Base-by-base conservation (phyloP, 192 early-diverging fungal genomes). In the Backusella luteola region DNA sequence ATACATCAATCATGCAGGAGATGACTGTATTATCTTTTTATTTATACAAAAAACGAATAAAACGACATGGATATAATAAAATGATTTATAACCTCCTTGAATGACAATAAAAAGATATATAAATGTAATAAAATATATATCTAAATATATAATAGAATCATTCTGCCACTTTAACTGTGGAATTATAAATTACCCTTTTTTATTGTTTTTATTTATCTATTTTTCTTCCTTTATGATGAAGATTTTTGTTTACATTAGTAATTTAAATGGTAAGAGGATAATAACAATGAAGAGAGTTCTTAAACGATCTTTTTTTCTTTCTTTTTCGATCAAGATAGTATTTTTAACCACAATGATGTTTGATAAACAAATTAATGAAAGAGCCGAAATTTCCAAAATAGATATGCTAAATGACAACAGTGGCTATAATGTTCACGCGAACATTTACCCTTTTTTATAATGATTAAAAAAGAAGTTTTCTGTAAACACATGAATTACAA, bases 71-170 rank as follows among this genome's bases (percentile, higher is more conserved):
- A 59, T 59, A n/a, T 17, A 19, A 49, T 49, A 49, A 17, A 59
- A 26, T 59, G 56, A 59, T 29, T 26, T 26, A 26, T 59, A 12
- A 59, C n/a, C 56, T 26, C 56, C 56, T 59, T 59, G 56, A 26
- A 59, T 59, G 26, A 59, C 9, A 59, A 59, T 26, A 59, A 59
- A 59, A 59, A 59, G 56, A 59, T 59, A 59, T 59, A 59, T 59
- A 59, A 26, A 29, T 12, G 23, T 59, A 23, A 59, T 26, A 59
- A 26, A 26, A 26, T 59, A 59, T 59, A 59, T 59, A 59, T 2
- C 23, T 59, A 49, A 49, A 49, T 49, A 59, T 59, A 59, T 59
- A 59, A 23, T 26, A 26, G 7, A 11, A 23, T 29, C 6, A 14
- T 26, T 11, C 21, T 26, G 8, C n/a, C 53, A 56, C 23, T 44